Percentiles rank a stretch among this genome's conserved stretches.
phyloP scores from a whole-genome alignment of 257 asterid species.

The Przewalskia tangutica region DNA sequence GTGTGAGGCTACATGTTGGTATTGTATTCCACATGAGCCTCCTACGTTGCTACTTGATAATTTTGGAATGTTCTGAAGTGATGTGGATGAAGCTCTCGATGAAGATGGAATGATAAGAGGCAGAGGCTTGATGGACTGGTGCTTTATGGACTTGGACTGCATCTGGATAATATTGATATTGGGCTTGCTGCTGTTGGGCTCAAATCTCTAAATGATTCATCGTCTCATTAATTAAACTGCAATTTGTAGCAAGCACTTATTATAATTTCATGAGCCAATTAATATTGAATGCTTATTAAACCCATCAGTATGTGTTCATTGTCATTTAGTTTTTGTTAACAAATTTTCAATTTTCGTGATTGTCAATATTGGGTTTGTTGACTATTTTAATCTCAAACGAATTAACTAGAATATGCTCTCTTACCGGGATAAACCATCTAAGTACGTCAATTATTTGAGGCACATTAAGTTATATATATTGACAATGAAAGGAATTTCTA shows the following conservation, averaged over 20 bases:
- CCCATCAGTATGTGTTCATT: neutral
- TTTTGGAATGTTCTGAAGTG: no score
- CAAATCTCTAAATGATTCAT: constrained; percentile 15
- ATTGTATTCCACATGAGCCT: no score
- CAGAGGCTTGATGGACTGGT: no score
- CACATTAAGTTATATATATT: neutral
- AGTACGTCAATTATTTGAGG: neutral
- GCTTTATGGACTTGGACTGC: no score
- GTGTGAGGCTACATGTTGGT: no score
- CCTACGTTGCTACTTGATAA: no score
- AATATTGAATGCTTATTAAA: neutral
- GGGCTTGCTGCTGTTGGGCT: no score
- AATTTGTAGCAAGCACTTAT: neutral
- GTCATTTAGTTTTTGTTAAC: neutral
- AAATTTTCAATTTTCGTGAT: neutral
- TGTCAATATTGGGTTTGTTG: neutral
- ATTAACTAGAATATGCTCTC: neutral
- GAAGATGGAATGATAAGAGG: no score
- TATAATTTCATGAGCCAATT: neutral
- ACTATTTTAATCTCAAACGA: neutral
- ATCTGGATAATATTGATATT: no score
- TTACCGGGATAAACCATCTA: neutral
- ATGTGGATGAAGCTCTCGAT: no score
- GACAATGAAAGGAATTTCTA: neutral
- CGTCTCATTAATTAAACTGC: neutral